Base-by-base conservation (phyloP, 2,329 filamentous ascomycete species). In the Zymoseptoria tritici region DNA sequence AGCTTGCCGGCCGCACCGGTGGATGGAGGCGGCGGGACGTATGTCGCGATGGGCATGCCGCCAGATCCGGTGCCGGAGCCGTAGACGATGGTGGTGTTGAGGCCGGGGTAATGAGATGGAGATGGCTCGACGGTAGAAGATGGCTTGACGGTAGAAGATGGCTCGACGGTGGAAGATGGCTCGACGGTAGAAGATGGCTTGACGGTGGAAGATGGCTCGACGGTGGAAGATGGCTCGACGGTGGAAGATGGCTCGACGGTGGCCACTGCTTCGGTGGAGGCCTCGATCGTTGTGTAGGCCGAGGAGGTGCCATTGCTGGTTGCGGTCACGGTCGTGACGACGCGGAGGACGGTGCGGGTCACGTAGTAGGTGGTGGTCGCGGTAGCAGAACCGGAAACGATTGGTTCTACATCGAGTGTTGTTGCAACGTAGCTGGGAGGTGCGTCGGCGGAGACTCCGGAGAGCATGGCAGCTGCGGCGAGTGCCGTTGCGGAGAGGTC, bases 331-430 rank as follows among this genome's bases (percentile, higher is more conserved):
- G 68, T 71, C 54, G 63, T 57, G 22, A 63, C 66, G 57, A 70
- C 67, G 59, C 67, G 68, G 57, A 62, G 59, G 54, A 70, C 66
- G 31, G 68, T 70, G 54, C 61, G 58, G 29, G 68, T 70, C 19
- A 61, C 65, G 57, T 64, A 66, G 60, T 63, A 65, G 49, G 67
- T 70, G 46, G 63, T 68, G 22, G 61, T 62, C 2, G 62, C 62
- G 26, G 56, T 29, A 11, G 54, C 46, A 24, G 51, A 16, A 9
- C 13, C 21, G 19, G 51, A 13, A 9, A 21, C 21, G 16, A 57
- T 46, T 55, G 52, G 56, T 56, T 19, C 56, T 49, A 13, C 57
- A 22, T 31, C 57, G 54, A 46, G 54, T 50, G 49, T 22, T 21
- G 50, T 19, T 21, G 50, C 50, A 5, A 11, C 50, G 20, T 61